Percentiles rank a stretch among this genome's conserved stretches.
These are phyloP conservation scores for Planoprotostelium fungivorum DNA, from an alignment of 78 protist genomes.

Conservation along the genomic window DNA sequence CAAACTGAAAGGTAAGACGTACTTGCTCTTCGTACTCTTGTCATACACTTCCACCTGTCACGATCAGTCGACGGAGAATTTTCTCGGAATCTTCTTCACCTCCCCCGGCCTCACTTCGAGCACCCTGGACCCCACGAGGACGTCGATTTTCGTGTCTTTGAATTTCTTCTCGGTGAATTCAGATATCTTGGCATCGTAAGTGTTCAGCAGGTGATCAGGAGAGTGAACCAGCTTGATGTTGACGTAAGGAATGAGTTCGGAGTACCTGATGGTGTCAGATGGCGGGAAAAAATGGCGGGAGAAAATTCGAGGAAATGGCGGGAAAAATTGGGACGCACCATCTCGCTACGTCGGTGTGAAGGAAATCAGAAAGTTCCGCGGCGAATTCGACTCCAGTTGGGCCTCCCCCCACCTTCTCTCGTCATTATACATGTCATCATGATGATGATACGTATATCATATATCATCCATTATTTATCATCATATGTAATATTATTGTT, in stretches of 20 bases:
- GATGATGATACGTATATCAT: too few species aligned
- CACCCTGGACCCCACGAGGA: constrained; percentile 13
- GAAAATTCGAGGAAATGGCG: too few species aligned
- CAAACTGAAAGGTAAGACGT: constrained; percentile 62
- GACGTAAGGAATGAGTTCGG: constrained; percentile 17
- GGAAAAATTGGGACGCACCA: not conserved
- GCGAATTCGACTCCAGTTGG: constrained; percentile 79
- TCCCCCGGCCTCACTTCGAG: not conserved
- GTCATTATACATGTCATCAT: too few species aligned
- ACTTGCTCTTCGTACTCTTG: not conserved
- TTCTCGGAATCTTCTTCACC: not conserved
- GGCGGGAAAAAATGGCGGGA: not conserved
- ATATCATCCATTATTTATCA: too few species aligned
- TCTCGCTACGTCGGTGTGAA: constrained; percentile 3
- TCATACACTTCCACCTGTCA: constrained; percentile 8
- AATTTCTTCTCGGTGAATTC: constrained; percentile 53
- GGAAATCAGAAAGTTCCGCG: constrained; percentile 77
- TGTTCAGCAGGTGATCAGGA: constrained; percentile 57
- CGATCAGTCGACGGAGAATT: not conserved
- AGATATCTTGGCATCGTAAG: constrained; percentile 52
- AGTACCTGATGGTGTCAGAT: too few species aligned
- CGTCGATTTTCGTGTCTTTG: constrained; percentile 14
- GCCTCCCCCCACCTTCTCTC: constrained; percentile 89
- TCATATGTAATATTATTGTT: not conserved
- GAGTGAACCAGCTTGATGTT: constrained; percentile 50